Evolutionary conservation across 2,329 filamentous ascomycete genomes (phyloP), one percentile per base, ranked within the genome.

Genomic region (Exophiala aquamarina): DNA sequence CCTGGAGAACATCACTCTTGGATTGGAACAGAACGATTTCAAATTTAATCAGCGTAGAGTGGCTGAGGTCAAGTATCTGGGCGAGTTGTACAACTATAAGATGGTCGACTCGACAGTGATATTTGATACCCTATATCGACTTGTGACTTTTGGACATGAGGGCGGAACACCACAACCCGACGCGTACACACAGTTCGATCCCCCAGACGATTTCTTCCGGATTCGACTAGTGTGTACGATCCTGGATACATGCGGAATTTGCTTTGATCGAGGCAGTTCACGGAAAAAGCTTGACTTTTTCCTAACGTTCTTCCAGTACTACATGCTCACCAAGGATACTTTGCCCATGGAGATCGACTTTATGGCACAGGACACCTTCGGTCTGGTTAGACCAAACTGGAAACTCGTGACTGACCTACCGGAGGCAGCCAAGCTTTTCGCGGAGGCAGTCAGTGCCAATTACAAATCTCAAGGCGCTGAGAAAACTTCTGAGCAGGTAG

Each of bases 241-340:
- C 39, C 78, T 98, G 3, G 94, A 98, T 68, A 96, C 91, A 1
- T 97, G 92, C 58, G 93, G 94, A 44, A 86, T 94, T 67, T 98
- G 92, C 71, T 98, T 96, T 61, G 93, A 93, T 66, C 86, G 92
- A 60, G 93, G 94, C 6, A 83, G 86, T 34, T 88, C 91, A 2
- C 94, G 91, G 67, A 97, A 97, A 75, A 98, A 97, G 70, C 79
- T 98, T 8, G 93, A 98, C 63, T 97, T 95, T 67, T 98, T 97
- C 69, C 75, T 98, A 51, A 92, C 87, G 0, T 97, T 97, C 69
- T 89, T 98, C 61, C 56, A 88, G 79, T 97, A 96, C 67, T 98
- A 98, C 68, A 86, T 97, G 58, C 84, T 87, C 61, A 90, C 88
- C 15, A 98, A 98, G 69, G 83, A 92, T 15, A 78, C 87, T 1